Percentiles rank a stretch among this genome's conserved stretches.
phyloP scores from a whole-genome alignment of 768 basidiomycete genomes.

The Kwoniella mangroviensis region DNA sequence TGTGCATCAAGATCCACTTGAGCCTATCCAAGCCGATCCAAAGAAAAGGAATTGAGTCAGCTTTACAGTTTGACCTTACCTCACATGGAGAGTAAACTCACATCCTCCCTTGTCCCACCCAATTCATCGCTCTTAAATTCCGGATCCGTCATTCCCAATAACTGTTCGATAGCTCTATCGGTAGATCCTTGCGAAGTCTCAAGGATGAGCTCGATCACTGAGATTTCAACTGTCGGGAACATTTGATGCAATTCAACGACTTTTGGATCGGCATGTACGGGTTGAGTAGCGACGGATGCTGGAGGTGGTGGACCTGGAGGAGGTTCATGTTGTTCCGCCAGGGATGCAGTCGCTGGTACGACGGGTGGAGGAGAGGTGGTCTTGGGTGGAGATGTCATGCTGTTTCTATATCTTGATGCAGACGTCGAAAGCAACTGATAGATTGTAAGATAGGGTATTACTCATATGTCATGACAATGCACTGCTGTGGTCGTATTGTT shows the following conservation, averaged over 20 bases:
- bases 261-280: conserved; percentile 32
- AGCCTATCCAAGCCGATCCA: conserved; percentile 28
- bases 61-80: not conserved
- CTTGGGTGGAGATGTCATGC: conserved; percentile 16
- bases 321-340: not conserved
- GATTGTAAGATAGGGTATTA: too few relatives aligned
- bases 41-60: too few relatives aligned
- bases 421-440: too few relatives aligned
- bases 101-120: conserved; percentile 36
- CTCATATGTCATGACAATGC: too few relatives aligned
- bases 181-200: conserved; percentile 49
- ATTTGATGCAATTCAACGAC: conserved; percentile 46
- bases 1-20: conserved; percentile 56
- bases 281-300: not conserved
- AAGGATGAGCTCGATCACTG: conserved; percentile 55
- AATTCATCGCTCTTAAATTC: conserved; percentile 52
- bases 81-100: conserved; percentile 26
- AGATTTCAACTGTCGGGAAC: conserved; percentile 54
- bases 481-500: not conserved
- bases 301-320: conserved; percentile 2
- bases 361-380: conserved; percentile 4
- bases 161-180: conserved; percentile 55
- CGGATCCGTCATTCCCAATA: conserved; percentile 57
- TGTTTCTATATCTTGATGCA: not conserved
- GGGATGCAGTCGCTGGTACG: not conserved